Percentiles rank a stretch among this genome's conserved stretches.
phyloP scores from a whole-genome alignment of 306 rosid genomes.

The Myrica gale region DNA sequence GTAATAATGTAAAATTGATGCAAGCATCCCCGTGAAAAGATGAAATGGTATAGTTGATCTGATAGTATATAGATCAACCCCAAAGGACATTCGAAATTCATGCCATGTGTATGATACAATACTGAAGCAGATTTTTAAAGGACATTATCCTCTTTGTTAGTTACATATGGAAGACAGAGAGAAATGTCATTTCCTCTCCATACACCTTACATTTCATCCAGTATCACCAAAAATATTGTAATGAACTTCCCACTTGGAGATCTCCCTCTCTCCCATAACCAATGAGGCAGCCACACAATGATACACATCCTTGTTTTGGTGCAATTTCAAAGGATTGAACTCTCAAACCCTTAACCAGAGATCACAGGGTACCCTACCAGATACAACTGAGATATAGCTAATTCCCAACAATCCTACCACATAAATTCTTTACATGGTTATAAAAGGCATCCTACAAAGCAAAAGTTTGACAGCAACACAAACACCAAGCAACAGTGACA shows the following conservation, averaged over 20 bases:
- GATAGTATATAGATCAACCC: background rate
- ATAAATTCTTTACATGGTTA: background rate
- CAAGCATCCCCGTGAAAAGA: conserved; percentile 13
- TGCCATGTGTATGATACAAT: background rate
- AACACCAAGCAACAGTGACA: background rate
- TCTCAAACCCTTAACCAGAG: background rate
- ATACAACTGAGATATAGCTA: background rate
- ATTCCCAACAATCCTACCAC: background rate
- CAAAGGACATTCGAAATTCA: background rate
- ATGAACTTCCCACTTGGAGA: conserved; percentile 5
- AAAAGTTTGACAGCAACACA: background rate
- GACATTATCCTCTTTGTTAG: background rate
- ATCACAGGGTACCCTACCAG: background rate
- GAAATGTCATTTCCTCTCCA: background rate
- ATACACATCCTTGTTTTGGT: no score
- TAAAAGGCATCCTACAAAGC: background rate
- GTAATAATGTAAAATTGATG: conserved; percentile 1
- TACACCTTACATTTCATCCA: background rate
- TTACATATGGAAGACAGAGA: background rate
- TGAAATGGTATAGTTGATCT: background rate
- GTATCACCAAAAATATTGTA: background rate
- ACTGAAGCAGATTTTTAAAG: background rate
- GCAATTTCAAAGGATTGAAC: background rate
- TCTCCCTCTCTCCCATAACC: background rate
- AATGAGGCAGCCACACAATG: background rate